Evolutionary conservation across 2,329 filamentous ascomycete species (phyloP).

Genomic region (Xylariales sp.): DNA sequence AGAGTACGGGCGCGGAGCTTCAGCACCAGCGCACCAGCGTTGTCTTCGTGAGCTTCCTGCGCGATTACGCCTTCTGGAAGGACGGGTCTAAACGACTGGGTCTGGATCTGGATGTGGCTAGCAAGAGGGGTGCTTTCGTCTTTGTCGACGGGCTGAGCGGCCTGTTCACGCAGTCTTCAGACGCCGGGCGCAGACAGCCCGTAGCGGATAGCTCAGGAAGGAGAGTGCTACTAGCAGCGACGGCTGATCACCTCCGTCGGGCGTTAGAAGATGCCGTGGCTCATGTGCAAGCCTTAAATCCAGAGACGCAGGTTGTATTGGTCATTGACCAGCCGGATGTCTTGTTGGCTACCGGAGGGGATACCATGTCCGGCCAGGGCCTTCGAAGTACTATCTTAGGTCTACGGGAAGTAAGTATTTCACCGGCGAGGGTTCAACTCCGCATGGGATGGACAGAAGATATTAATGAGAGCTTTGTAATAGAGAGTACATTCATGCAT

Average conservation of each 20-base stretch:
- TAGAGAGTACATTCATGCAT: constrained; percentile 74
- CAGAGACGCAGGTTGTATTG: constrained; percentile 62
- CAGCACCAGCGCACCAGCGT: constrained; percentile 62
- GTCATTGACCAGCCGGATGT: constrained; percentile 75
- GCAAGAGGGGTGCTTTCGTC: constrained; percentile 68
- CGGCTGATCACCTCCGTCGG: constrained; percentile 53
- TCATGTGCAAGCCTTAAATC: constrained; percentile 45
- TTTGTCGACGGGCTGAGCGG: constrained; percentile 81
- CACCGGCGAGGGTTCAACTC: constrained; percentile 12
- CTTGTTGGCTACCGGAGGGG: constrained; percentile 68
- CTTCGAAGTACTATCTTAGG: constrained; percentile 68
- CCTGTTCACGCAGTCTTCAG: constrained; percentile 57
- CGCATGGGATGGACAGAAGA: constrained; percentile 19
- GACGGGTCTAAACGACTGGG: constrained; percentile 76
- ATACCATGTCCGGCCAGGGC: constrained; percentile 56
- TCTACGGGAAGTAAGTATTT: constrained; percentile 69
- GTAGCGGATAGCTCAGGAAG: constrained; percentile 19
- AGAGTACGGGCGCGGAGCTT: constrained; percentile 30
- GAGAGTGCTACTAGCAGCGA: constrained; percentile 48
- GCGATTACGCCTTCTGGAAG: constrained; percentile 82
- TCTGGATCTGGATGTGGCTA: constrained; percentile 73
- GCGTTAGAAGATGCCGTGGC: constrained; percentile 56
- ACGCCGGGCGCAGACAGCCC: constrained; percentile 20
- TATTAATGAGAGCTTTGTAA: constrained; percentile 41
- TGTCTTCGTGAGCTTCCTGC: constrained; percentile 84